Base-by-base conservation (phyloP, 768 basidiomycete species). In the Russula emetica region DNA sequence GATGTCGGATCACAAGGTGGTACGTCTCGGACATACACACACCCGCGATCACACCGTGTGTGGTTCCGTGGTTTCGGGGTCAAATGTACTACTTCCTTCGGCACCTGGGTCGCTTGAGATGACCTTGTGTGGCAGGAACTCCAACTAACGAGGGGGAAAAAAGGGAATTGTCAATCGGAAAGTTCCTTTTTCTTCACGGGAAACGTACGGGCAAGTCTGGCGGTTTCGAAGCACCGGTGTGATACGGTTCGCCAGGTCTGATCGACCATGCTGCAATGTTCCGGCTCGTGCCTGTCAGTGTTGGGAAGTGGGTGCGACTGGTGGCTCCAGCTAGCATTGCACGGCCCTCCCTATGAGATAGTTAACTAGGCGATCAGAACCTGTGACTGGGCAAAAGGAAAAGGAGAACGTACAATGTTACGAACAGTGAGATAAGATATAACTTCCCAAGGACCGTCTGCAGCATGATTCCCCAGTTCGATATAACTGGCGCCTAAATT, bases 401-500 rank as follows among this genome's bases (percentile, higher is more conserved):
- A 14, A n/a, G 14, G 30, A 52, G 24, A 49, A 64, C 72, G 42
- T 54, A 73, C 73, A 74, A 51, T 8, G 71, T 72, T 22, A 69
- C 69, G 16, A 74, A 72, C 0, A 74, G 63, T 1, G 73, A 74
- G 24, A 74, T 72, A 0, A 72, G 70, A 60, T 74, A 74, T 40
- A 74, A 62, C 58, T 74, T 74, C 4, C 73, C 73, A 2, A 74
- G 63, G 16, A 74, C 62, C 4, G 65, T 55, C 49, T 72, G 72
- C 44, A 72, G 68, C 57, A 69, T 67, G 20, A 72, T 61, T 24
- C 71, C 68, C 73, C 73, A 74, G 42, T 66, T 69, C 2, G 51
- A 67, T 20, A 64, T 64, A 10, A 34, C 69, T 45, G 59, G 59
- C 18, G 32, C 55, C 71, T 62, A 67, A 10, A 53, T 22, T n/a